Evolutionary conservation across 768 basidiomycete species (phyloP).

Genomic region (Suillus subalutaceus): DNA sequence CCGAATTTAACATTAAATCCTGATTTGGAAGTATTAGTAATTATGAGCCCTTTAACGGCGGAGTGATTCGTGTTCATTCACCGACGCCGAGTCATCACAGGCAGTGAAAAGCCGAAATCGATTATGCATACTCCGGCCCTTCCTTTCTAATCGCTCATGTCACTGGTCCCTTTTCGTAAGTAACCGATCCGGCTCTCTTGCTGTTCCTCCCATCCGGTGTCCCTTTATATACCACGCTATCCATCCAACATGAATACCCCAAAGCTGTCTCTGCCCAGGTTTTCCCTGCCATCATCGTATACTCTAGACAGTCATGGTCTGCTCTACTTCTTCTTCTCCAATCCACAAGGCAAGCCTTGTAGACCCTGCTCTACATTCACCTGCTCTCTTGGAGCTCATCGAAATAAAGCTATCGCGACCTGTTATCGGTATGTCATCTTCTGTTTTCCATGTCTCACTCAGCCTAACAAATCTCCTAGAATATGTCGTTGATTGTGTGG

Average conservation of each 20-base stretch:
- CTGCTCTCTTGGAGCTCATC: constrained; percentile 68
- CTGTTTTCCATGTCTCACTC: not conserved
- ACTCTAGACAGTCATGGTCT: constrained; percentile 17
- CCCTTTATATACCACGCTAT: constrained; percentile 34
- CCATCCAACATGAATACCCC: constrained; percentile 17
- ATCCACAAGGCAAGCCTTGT: constrained; percentile 58
- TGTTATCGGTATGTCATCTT: constrained; percentile 59
- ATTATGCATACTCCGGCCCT: constrained; percentile 4
- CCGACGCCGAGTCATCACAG: constrained; percentile 2
- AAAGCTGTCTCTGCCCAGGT: constrained; percentile 8
- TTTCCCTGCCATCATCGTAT: constrained; percentile 9
- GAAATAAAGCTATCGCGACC: constrained; percentile 62
- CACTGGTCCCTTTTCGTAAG: constrained; percentile 31
- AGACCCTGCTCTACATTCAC: constrained; percentile 63
- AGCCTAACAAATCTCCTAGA: constrained; percentile 43
- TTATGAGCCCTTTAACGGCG: not conserved
- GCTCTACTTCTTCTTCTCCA: constrained; percentile 27
- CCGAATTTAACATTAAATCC: constrained; percentile 12
- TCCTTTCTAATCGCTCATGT: constrained; percentile 33
- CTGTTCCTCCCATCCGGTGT: constrained; percentile 19
- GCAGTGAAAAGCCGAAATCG: not conserved
- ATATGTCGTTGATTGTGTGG: constrained; percentile 67
- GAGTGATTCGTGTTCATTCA: not conserved
- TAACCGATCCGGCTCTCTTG: constrained; percentile 39
- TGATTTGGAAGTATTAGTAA: constrained; percentile 13